These are phyloP conservation scores for Paramecium pentaurelia DNA, from an alignment of 73 alveolate species.

Conservation along the genomic window DNA sequence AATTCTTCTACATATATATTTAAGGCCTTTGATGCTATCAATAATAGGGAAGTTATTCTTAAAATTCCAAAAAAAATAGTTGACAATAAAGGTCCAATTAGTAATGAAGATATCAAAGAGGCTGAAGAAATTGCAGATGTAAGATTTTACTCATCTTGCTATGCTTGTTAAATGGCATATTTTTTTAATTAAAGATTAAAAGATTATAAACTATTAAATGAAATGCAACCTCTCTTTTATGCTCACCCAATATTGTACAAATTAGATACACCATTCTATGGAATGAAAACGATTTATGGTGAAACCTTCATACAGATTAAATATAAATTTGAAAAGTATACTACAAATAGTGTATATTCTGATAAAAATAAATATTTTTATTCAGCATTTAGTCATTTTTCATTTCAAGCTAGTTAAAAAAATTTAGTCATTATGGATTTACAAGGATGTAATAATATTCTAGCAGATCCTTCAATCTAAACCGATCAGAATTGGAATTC, in stretches of 20 bases:
- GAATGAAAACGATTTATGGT: neutral
- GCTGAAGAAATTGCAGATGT: neutral
- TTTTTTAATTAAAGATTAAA: neutral
- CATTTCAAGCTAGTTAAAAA: neutral
- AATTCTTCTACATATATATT: constrained; percentile 3
- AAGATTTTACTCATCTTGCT: neutral
- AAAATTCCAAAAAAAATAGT: neutral
- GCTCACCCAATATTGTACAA: neutral
- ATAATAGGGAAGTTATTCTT: neutral
- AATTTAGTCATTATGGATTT: constrained; percentile 17
- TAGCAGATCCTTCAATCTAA: constrained; percentile 33
- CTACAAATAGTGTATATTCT: neutral
- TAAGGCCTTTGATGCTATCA: neutral
- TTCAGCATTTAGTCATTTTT: constrained; percentile 41
- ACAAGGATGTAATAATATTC: constrained; percentile 30
- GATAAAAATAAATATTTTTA: neutral
- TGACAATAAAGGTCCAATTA: neutral
- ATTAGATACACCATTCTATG: neutral
- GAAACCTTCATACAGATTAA: neutral
- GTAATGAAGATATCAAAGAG: neutral
- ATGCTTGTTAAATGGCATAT: constrained; percentile 12
- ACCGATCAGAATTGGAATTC: neutral
- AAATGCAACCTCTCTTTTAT: neutral
- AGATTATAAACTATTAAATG: neutral
- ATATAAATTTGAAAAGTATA: neutral